A percentile compares a stretch with the other conserved stretches of the same genome.
Evolutionary conservation across 1,284 basidiomycete species (phyloP).

Genomic region (Ganoderma sp.): DNA sequence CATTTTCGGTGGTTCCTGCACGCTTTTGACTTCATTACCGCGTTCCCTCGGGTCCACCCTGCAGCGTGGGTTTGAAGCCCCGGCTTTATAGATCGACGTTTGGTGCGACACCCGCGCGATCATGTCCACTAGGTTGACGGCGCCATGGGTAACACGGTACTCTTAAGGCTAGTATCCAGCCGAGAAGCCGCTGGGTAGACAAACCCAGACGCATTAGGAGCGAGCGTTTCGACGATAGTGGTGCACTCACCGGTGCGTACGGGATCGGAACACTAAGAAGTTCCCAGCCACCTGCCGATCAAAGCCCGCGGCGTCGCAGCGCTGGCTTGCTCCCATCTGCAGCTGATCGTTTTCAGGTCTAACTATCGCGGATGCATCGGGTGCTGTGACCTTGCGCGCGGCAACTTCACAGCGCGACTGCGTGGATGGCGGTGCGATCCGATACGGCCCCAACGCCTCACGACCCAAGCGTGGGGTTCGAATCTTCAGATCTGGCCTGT

Average conservation of each 20-base stretch:
- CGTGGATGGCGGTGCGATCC: conserved; percentile 6
- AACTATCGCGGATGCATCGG: conserved; percentile 30
- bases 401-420: conserved; percentile 9
- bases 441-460: conserved; percentile 6
- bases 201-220: conserved; percentile 25
- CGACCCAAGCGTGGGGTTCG: neutral
- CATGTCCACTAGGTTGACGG: conserved; percentile 11
- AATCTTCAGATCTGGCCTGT: conserved; percentile 9
- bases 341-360: conserved; percentile 14
- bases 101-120: conserved; percentile 14
- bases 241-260: conserved; percentile 20
- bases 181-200: conserved; percentile 24
- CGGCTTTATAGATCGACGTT: conserved; percentile 18
- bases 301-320: conserved; percentile 23
- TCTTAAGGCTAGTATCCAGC: conserved; percentile 23
- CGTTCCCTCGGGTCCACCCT: conserved; percentile 23
- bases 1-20: conserved; percentile 13
- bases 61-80: conserved; percentile 13
- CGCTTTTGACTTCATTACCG: conserved; percentile 22
- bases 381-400: conserved; percentile 1
- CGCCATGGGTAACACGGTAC: conserved; percentile 20
- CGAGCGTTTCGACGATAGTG: conserved; percentile 19
- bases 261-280: conserved; percentile 9
- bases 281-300: conserved; percentile 19
- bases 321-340: conserved; percentile 9